Evolutionary conservation across 805 yeast genomes (phyloP), one percentile per base, ranked within the genome.

Genomic region (Sugiyamaella chiloensis): DNA sequence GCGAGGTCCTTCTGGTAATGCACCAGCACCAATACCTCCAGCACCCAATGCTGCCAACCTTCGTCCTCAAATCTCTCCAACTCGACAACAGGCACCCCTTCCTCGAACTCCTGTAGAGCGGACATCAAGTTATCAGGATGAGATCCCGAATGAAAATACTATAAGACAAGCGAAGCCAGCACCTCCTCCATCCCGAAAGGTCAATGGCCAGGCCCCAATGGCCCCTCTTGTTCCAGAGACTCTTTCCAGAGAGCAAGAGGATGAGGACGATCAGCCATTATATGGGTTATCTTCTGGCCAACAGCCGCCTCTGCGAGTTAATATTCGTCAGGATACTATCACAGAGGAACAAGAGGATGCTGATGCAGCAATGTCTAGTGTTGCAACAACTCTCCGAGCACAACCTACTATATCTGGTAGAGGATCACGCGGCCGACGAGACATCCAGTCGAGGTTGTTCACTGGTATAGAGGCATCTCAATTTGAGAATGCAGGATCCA

Each of bases 321-420:
- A 52, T 40, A 57, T 55, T 29, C 57, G 59, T 40, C 56, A 53
- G 47, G 54, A 53, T 46, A 48, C 56, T 21, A 58, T 53, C 39
- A 54, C 53, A 48, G 60, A 50, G 37, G 54, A 52, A 35, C 58
- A 61, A 19, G 57, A 55, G n/a, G 55, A 51, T 9, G 58, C 49
- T 20, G 53, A 52, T 31, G 61, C 54, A 1, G 69, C 69, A 2
- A 42, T 66, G 30, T 57, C 62, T 24, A 54, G 46, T 8, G 60
- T 65, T 16, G 60, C 69, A 3, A 45, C 66, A 11, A 54, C 65
- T 7, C 42, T 65, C 47, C 54, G 67, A n/a, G 31, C 60, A 31
- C 48, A 54, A 14, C 60, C 66, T 6, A 59, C 66, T 6, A 48
- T 56, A 16, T 54, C 65, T 16, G 53, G 60, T 2, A 47, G 67